Percentiles rank a stretch among this genome's conserved stretches.
phyloP scores from a whole-genome alignment of 495 filamentous ascomycete genomes.

The Margaritispora aquatica region DNA sequence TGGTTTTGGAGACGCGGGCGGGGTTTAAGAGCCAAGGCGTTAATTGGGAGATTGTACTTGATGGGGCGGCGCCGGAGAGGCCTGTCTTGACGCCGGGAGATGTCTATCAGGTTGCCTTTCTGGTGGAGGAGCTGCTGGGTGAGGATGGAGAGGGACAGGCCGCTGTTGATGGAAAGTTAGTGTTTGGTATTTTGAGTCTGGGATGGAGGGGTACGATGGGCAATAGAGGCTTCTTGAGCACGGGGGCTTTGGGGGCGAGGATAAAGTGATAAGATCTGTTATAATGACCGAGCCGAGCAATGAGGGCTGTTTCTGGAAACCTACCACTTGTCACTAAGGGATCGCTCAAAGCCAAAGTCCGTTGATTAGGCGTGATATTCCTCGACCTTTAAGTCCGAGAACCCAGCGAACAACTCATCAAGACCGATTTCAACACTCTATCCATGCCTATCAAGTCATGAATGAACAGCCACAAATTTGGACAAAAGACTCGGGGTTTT shows the following conservation, averaged over 20 bases:
- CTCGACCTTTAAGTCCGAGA: no score
- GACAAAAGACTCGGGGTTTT: no score
- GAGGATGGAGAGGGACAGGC: constrained; percentile 45
- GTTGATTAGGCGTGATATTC: no score
- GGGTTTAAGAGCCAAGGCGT: constrained; percentile 40
- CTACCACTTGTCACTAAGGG: no score
- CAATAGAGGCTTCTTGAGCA: constrained; percentile 78
- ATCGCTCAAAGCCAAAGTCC: no score
- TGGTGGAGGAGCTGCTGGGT: constrained; percentile 62
- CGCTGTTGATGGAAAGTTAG: constrained; percentile 48
- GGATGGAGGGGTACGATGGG: constrained; percentile 89
- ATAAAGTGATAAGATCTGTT: constrained; percentile 9
- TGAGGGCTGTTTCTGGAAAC: no score
- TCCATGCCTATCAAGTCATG: no score
- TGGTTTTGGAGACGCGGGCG: constrained; percentile 41
- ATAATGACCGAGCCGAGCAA: not conserved
- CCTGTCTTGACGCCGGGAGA: constrained; percentile 79
- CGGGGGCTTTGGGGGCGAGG: constrained; percentile 67
- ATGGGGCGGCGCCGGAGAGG: constrained; percentile 27
- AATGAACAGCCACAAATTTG: no score
- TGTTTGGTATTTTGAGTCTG: constrained; percentile 76
- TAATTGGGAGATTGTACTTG: constrained; percentile 45
- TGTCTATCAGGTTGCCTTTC: constrained; percentile 85
- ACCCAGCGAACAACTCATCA: no score
- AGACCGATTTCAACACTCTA: no score